Evolutionary conservation across 768 basidiomycete genomes (phyloP).

Genomic region (Vishniacozyma victoriae): DNA sequence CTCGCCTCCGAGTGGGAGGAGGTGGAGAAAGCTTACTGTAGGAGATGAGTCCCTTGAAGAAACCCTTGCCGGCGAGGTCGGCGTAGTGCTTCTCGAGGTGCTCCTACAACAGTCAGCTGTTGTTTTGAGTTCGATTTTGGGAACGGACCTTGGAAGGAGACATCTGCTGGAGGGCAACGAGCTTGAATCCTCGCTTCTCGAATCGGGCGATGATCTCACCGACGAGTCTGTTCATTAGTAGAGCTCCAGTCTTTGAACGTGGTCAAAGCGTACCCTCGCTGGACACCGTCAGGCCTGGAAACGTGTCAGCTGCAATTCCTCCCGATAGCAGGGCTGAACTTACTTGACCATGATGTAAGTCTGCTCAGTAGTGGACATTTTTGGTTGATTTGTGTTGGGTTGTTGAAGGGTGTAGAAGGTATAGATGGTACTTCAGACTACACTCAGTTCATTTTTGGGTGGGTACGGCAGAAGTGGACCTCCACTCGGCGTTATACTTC

Average conservation of each 20-base stretch:
- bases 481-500: no score
- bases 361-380: constrained; percentile 71
- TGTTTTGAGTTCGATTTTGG: background rate
- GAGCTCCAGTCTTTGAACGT: constrained; percentile 17
- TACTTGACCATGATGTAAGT: constrained; percentile 99
- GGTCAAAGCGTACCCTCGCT: constrained; percentile 55
- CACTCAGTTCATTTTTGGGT: background rate
- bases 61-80: constrained; percentile 86
- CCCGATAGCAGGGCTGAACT: constrained; percentile 14
- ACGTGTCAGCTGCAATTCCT: background rate
- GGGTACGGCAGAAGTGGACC: background rate
- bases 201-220: constrained; percentile 94
- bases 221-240: constrained; percentile 57
- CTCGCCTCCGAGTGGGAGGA: no score
- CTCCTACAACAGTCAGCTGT: constrained; percentile 41
- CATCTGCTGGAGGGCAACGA: constrained; percentile 86
- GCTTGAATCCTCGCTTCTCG: constrained; percentile 97
- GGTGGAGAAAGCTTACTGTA: constrained; percentile 64
- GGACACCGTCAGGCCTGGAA: constrained; percentile 92
- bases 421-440: no score
- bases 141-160: constrained; percentile 57
- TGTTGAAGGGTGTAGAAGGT: background rate
- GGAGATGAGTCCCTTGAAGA: constrained; percentile 91
- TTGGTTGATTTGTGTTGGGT: constrained; percentile 8
- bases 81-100: constrained; percentile 97